phyloP scores from a whole-genome alignment of 768 basidiomycete genomes.

The Suillus subalutaceus region DNA sequence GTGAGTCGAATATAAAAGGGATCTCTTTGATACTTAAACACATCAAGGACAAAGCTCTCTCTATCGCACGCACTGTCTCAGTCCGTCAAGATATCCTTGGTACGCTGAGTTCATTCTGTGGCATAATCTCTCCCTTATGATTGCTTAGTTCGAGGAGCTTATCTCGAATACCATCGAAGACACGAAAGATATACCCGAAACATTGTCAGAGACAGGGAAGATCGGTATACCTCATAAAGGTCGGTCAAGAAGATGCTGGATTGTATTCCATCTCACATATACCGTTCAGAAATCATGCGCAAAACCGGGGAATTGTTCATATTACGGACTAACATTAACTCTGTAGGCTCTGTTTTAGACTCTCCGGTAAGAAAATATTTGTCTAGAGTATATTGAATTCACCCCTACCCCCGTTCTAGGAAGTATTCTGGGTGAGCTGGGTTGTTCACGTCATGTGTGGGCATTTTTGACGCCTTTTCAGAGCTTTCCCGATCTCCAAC shows the following conservation, averaged over 20 bases:
- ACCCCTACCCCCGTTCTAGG: constrained; percentile 45
- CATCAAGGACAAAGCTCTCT: constrained; percentile 87
- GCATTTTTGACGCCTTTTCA: constrained; percentile 36
- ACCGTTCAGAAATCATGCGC: constrained; percentile 84
- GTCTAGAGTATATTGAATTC: constrained; percentile 8
- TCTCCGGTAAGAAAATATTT: constrained; percentile 68
- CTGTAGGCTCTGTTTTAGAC: constrained; percentile 95
- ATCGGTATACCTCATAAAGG: constrained; percentile 89
- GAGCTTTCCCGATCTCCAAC: constrained; percentile 95
- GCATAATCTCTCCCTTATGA: constrained; percentile 5
- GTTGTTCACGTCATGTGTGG: constrained; percentile 15
- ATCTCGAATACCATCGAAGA: constrained; percentile 94
- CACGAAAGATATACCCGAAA: constrained; percentile 94
- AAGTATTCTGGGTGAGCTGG: constrained; percentile 86
- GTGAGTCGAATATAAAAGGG: constrained; percentile 48
- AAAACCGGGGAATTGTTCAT: constrained; percentile 96
- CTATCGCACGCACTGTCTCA: constrained; percentile 94
- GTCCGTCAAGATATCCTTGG: constrained; percentile 95
- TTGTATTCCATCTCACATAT: constrained; percentile 12
- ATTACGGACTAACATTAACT: constrained; percentile 90
- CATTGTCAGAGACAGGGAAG: constrained; percentile 92
- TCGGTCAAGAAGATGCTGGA: constrained; percentile 27
- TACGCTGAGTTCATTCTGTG: constrained; percentile 33
- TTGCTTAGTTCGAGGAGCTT: constrained; percentile 80
- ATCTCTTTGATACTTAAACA: constrained; percentile 13